Evolutionary conservation across 2,329 filamentous ascomycete genomes (phyloP), one percentile per base, ranked within the genome.

Genomic region (Talaromyces albobiverticillius): DNA sequence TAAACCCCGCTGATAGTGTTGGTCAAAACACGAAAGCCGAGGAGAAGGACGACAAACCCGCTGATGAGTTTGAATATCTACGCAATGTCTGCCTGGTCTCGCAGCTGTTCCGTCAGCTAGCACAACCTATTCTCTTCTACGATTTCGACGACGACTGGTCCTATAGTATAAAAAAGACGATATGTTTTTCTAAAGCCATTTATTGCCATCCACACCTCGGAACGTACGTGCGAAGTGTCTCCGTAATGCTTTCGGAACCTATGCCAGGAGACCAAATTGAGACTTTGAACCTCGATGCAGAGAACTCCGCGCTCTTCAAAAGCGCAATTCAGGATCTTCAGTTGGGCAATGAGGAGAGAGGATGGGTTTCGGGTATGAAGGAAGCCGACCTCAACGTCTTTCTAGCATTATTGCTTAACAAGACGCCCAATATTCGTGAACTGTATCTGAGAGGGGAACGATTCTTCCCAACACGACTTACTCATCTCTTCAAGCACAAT

Each of bases 71-170:
- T 1, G 13, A 13, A n/a, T 29, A 54, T 43, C 29, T 66, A 25
- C 40, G 32, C 42, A 58, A 57, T 29, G 10, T 57, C 9, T 66
- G 63, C 18, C 50, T 64, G 20, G 63, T 65, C 16, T 64, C 58
- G 5, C 59, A 41, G 11, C 40, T 41, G 22, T 59, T 62, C 20
- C 56, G 63, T 14, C 57, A 60, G 3, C 25, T 64, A 7, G 59
- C 59, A 1, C 63, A 66, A 36, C 62, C 63, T 41, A 32, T 64
- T n/a, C 45, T 66, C 10, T 64, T 60, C 42, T 43, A 48, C 10
- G 10, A 60, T 4, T 55, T 64, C 22, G 29, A 23, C 18, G 59
- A 65, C 31, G 51, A 55, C 20, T 32, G 13, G 18, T 32, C 29
- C 20, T 16, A 16, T 31, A 11, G 49, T 34, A n/a, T 52, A 2